Evolutionary conservation across 495 filamentous ascomycete genomes (phyloP), one percentile per base, ranked within the genome.

Genomic region (Friedmanniomyces simplex): DNA sequence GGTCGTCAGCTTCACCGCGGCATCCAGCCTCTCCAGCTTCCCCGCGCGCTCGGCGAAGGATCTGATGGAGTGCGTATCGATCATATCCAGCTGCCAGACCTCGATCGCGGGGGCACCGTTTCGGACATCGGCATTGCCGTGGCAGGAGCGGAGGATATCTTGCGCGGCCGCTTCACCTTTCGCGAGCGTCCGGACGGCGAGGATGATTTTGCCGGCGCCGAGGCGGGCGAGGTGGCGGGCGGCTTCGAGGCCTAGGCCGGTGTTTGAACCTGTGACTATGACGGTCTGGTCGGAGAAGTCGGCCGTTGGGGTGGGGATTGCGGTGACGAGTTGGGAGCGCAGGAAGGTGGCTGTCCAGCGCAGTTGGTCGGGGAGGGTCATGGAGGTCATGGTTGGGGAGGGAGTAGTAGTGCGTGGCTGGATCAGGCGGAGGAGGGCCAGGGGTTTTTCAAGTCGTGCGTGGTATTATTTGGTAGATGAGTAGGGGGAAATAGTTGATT

Each of bases 1-100:
- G 2, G 88, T 97, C 34, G 83, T 93, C 13, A 91, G 89, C 21
- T 95, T 96, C 64, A 63, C 3, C 1, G 63, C 12, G 21, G 57
- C 67, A 55, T 81, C 76, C 0, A 81, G 47, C 10, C 63, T 10
- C 7, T 61, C 32, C 30, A 71, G 30, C 34, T 76, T 71, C n/a
- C 73, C 68, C 14, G 69, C 69, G 0, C 72, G 70, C 37, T 60
- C 52, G 12, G 73, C 76, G 48, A 82, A 82, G 3, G 50, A 63
- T 48, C 73, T 67, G 24, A 80, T 71, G 46, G 73, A 77, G 22
- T 69, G 64, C 61, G 74, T 79, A 51, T 54, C 71, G 58, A 62
- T 66, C 73, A 82, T 75, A 51, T 83, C 80, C 0, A 83, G 71
- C 50, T 74, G 65, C 76, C 76, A 80, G 10, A 82, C 72, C 55